Evolutionary conservation across 306 rosid species (phyloP), one percentile per base, ranked within the genome.

Genomic region (Mucuna pruriens): DNA sequence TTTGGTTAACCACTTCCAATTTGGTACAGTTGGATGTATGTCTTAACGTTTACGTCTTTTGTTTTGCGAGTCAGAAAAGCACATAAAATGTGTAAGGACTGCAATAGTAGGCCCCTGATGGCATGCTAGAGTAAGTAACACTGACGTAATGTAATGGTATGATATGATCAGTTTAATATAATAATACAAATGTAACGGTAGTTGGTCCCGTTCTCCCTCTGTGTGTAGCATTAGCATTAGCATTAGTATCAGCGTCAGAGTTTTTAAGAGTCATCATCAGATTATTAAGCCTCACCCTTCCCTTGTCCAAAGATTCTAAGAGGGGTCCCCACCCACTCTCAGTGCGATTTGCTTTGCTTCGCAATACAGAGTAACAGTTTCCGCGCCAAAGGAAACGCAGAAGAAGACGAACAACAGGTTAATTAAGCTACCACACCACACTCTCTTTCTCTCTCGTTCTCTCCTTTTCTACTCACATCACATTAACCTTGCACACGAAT

Each of bases 341-440:
- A 39, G 42, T 51, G 68, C 68, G 61, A 80, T 65, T 77, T 49
- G 51, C 69, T 29, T 31, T 62, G 6, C 69, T 29, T 31, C 33
- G 6, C 74, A 67, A 25, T 6, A 64, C 48, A 63, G 19, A 48
- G 78, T 34, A 61, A 76, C 78, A 83, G 61, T 83, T 83, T 83
- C 80, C 80, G 83, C 86, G 86, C 86, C 86, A 83, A 83, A 49
- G 51, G 55, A 80, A 40, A 68, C 25, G 10, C 72, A 26, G 66
- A 76, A 62, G 17, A 49, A 22, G 48, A 75, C 51, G n/a, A 64
- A 70, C 17, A 6, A 57, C 22, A 39, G 64, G 75, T 58, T 42
- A 36, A 57, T 48, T 36, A 44, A 57, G 49, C 68, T 36, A 73
- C 72, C 40, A 52, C 5, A 73, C 72, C 40, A 52, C 5, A 5